Evolutionary conservation across 2,329 filamentous ascomycete genomes (phyloP).

Genomic region (Aureobasidium zeae): DNA sequence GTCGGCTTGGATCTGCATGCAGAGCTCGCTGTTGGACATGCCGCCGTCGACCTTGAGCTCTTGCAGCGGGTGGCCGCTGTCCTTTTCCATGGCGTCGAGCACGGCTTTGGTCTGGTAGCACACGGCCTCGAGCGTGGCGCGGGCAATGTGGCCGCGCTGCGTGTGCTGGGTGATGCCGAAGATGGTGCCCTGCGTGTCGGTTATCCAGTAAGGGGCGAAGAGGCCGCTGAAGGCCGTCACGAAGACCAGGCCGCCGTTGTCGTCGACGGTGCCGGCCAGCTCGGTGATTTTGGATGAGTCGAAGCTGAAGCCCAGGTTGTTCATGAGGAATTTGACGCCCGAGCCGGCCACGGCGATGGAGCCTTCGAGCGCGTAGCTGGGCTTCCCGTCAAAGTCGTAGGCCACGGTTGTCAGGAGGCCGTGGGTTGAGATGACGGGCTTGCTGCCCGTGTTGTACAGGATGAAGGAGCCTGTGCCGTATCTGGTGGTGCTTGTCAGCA

Average conservation of each 20-base stretch:
- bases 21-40: constrained; percentile 78
- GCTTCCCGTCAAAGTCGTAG: constrained; percentile 66
- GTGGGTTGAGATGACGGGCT: constrained; percentile 75
- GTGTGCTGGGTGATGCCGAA: constrained; percentile 56
- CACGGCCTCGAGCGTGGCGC: constrained; percentile 81
- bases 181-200: constrained; percentile 80
- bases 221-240: constrained; percentile 87
- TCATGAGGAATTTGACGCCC: constrained; percentile 48
- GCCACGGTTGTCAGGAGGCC: constrained; percentile 80
- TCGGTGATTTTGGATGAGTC: constrained; percentile 56
- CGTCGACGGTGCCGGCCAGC: constrained; percentile 53
- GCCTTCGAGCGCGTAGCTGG: constrained; percentile 69
- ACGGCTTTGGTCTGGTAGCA: constrained; percentile 92
- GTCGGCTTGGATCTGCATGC: constrained; percentile 87
- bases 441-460: constrained; percentile 76
- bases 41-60: constrained; percentile 79
- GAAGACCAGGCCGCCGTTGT: constrained; percentile 76
- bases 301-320: constrained; percentile 57
- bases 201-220: constrained; percentile 91
- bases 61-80: constrained; percentile 65
- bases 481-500: neutral
- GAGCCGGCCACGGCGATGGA: constrained; percentile 72
- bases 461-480: constrained; percentile 72
- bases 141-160: constrained; percentile 73
- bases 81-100: constrained; percentile 81